These are phyloP conservation scores for Gomphus bonarii DNA, from an alignment of 1,284 basidiomycete genomes.

Conservation along the genomic window DNA sequence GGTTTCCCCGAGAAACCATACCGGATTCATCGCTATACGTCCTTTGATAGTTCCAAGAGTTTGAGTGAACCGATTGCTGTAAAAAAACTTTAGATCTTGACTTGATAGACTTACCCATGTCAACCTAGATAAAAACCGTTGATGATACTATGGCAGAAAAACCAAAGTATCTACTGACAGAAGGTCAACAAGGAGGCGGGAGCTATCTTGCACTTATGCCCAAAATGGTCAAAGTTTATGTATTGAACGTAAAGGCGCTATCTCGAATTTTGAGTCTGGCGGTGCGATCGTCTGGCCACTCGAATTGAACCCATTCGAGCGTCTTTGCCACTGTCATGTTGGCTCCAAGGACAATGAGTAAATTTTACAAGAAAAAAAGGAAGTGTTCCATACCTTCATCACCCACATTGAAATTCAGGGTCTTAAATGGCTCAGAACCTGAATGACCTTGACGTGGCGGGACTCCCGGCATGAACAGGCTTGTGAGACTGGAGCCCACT, in stretches of 20 bases:
- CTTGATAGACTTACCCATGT: background rate
- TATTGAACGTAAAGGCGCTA: conserved; percentile 75
- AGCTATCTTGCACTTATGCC: background rate
- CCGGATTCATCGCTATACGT: no score
- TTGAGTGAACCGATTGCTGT: no score
- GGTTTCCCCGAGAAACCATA: no score
- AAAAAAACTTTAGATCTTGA: background rate
- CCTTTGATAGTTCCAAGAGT: no score
- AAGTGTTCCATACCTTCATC: conserved; percentile 30
- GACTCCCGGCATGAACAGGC: conserved; percentile 85
- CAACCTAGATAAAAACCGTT: background rate
- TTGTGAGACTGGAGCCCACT: conserved; percentile 75
- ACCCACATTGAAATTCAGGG: conserved; percentile 53
- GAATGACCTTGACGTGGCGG: conserved; percentile 83
- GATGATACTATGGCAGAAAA: background rate
- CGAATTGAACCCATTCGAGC: conserved; percentile 65
- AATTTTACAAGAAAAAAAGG: background rate
- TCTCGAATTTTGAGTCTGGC: conserved; percentile 76
- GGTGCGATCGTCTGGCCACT: conserved; percentile 76
- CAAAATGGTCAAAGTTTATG: conserved; percentile 24
- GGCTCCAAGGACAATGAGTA: background rate
- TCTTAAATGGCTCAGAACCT: conserved; percentile 78
- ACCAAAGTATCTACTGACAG: background rate
- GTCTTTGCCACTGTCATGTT: conserved; percentile 27
- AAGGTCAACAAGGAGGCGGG: background rate